phyloP scores from a whole-genome alignment of 371 early-diverging fungal species.

The Circinella minor region DNA sequence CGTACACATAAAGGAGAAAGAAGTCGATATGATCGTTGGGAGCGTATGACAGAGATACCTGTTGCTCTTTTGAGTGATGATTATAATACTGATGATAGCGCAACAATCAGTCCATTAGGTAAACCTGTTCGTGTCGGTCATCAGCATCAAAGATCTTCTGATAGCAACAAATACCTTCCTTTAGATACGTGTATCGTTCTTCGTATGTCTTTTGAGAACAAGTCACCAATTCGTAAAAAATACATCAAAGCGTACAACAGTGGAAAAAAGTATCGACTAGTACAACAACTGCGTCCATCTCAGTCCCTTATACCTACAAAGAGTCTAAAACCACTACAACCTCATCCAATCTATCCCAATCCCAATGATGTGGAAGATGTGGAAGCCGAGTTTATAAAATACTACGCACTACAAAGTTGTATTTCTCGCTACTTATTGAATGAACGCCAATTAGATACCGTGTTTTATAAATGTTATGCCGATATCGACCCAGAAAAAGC shows the following conservation, averaged over 20 bases:
- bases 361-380: not conserved
- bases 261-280: not conserved
- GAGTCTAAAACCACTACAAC: not conserved
- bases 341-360: not conserved
- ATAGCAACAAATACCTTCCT: not conserved
- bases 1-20: constrained; percentile 10
- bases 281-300: not conserved
- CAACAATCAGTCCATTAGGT: not conserved
- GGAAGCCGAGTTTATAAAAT: constrained; percentile 9
- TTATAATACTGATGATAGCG: not conserved
- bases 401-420: constrained; percentile 12
- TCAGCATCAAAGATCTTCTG: not conserved
- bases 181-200: constrained; percentile 15
- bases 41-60: constrained; percentile 8
- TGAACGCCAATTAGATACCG: not conserved
- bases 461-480: constrained; percentile 13
- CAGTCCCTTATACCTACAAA: not conserved
- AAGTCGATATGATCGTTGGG: constrained; percentile 25
- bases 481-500: not conserved
- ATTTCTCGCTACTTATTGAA: not conserved
- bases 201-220: not conserved
- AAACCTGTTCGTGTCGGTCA: not conserved
- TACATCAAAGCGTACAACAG: not conserved
- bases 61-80: not conserved
- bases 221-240: not conserved